phyloP scores from a whole-genome alignment of 1,139 yeast species.

The Magnusiomyces suaveolens region DNA sequence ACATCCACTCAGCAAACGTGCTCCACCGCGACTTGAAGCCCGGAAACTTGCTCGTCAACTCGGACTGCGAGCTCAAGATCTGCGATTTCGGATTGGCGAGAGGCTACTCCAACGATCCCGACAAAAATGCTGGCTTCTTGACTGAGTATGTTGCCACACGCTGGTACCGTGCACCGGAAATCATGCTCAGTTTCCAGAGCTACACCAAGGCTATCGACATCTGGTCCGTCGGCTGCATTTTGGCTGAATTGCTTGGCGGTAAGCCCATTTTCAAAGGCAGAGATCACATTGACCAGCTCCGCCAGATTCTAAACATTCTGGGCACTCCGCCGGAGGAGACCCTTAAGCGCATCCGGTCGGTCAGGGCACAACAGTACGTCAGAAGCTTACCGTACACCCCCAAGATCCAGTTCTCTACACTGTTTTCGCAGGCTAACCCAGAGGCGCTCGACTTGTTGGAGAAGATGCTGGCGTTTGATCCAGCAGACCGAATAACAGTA shows the following conservation, averaged over 20 bases:
- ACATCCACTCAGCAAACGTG: conserved; percentile 93
- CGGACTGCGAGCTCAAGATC: conserved; percentile 91
- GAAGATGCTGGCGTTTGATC: conserved; percentile 79
- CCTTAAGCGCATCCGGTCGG: conserved; percentile 72
- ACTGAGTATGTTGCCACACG: conserved; percentile 97
- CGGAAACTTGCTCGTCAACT: conserved; percentile 83
- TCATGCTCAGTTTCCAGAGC: conserved; percentile 85
- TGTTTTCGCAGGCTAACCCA: conserved; percentile 82
- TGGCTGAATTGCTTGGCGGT: conserved; percentile 88
- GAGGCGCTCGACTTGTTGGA: conserved; percentile 76
- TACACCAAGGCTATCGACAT: conserved; percentile 93
- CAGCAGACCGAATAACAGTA: conserved; percentile 75
- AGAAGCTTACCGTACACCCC: conserved; percentile 77
- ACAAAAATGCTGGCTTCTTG: conserved; percentile 78
- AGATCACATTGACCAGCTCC: conserved; percentile 91
- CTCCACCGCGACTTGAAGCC: conserved; percentile 92
- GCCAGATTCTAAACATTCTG: conserved; percentile 70
- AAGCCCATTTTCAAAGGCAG: conserved; percentile 88
- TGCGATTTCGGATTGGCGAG: conserved; percentile 96
- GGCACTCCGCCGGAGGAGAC: conserved; percentile 91
- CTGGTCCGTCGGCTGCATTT: conserved; percentile 95
- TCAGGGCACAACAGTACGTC: conserved; percentile 86
- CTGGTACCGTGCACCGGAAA: conserved; percentile 98
- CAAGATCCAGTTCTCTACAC: conserved; percentile 58
- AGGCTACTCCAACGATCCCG: conserved; percentile 81